Evolutionary conservation across 148 eudicot genomes (phyloP).

Genomic region (Polygonum aviculare): DNA sequence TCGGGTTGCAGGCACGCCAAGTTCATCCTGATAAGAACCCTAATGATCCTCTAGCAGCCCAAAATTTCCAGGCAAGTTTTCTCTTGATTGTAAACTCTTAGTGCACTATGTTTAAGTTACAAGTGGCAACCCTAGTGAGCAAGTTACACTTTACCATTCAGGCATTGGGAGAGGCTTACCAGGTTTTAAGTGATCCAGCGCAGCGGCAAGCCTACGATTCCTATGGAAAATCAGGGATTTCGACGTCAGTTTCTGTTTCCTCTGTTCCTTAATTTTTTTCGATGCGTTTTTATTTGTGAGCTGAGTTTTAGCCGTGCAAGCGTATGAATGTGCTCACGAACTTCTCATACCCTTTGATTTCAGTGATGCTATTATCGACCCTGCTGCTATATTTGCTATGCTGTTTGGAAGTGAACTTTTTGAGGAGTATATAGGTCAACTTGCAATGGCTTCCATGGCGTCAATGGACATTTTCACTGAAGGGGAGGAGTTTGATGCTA

Average conservation of each 20-base stretch:
- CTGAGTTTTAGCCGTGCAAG: background rate
- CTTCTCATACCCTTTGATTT: constrained; percentile 6
- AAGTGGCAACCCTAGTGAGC: background rate
- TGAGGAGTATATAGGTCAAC: constrained; percentile 97
- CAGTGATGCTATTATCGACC: constrained; percentile 92
- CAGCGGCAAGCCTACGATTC: constrained; percentile 93
- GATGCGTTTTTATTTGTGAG: background rate
- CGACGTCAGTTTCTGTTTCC: constrained; percentile 54
- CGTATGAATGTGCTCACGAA: background rate
- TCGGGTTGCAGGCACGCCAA: constrained; percentile 55
- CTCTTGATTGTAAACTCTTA: background rate
- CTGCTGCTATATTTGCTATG: constrained; percentile 98
- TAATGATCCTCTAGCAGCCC: constrained; percentile 85
- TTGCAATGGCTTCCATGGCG: constrained; percentile 99
- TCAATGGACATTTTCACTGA: constrained; percentile 79
- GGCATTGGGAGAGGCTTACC: constrained; percentile 97
- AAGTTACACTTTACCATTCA: constrained; percentile 16
- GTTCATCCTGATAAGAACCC: constrained; percentile 98
- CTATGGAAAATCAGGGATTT: constrained; percentile 89
- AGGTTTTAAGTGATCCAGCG: constrained; percentile 86
- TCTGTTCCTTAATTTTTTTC: background rate
- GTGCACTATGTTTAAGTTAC: background rate
- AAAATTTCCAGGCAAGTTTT: constrained; percentile 76
- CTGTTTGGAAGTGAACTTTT: constrained; percentile 99
- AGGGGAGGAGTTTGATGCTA: constrained; percentile 71